Evolutionary conservation across 2,329 filamentous ascomycete genomes (phyloP).

Genomic region (Pseudogymnoascus sp.): DNA sequence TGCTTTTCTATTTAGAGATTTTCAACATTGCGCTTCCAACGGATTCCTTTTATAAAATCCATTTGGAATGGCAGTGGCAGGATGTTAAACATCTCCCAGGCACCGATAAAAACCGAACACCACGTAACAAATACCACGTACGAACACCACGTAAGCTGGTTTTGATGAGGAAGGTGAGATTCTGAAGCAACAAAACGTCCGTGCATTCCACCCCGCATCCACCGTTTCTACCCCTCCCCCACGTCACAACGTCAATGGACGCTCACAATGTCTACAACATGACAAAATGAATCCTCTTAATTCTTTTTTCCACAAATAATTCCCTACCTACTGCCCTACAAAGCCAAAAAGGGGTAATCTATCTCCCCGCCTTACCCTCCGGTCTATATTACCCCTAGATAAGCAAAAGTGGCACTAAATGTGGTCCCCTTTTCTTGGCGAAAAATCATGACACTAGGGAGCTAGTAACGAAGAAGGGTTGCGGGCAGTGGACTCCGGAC

Average conservation of each 20-base stretch:
- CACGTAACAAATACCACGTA: background rate
- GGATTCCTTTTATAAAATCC: background rate
- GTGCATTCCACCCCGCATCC: background rate
- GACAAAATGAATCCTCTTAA: background rate
- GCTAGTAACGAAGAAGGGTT: background rate
- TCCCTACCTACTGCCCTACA: background rate
- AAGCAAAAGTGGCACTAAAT: background rate
- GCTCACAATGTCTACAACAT: background rate
- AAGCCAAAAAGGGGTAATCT: no score
- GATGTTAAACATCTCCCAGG: background rate
- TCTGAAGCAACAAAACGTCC: background rate
- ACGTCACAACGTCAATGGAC: background rate
- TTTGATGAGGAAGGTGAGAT: background rate
- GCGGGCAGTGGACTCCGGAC: slow-evolving; percentile 2
- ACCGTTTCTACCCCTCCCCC: background rate
- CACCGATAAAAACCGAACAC: background rate
- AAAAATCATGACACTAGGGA: slow-evolving; percentile 2
- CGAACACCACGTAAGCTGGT: background rate
- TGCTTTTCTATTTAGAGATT: background rate
- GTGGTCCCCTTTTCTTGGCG: slow-evolving; percentile 1
- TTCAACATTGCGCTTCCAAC: background rate
- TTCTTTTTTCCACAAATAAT: background rate
- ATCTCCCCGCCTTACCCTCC: background rate
- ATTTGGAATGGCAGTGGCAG: background rate
- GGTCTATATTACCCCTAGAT: background rate